phyloP scores from a whole-genome alignment of 495 filamentous ascomycete species.

The Poronia punctata region DNA sequence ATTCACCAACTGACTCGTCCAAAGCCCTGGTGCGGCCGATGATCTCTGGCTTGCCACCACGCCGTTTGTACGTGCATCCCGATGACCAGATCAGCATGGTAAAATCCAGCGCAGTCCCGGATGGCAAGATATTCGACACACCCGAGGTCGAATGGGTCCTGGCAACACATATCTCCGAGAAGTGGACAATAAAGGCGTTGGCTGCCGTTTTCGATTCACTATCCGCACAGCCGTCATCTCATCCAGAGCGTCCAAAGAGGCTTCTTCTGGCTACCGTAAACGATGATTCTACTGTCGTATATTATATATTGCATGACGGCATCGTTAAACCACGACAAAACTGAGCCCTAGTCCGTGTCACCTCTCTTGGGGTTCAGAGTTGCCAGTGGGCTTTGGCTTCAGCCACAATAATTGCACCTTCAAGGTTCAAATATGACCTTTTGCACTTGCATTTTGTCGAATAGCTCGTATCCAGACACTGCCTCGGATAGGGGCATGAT shows the following conservation, averaged over 20 bases:
- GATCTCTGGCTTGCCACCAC: conserved; percentile 82
- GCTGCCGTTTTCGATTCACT: conserved; percentile 76
- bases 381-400: background rate
- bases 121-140: conserved; percentile 34
- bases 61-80: conserved; percentile 81
- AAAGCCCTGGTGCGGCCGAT: conserved; percentile 51
- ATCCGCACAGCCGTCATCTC: conserved; percentile 37
- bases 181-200: conserved; percentile 71
- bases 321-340: conserved; percentile 96
- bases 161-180: conserved; percentile 73
- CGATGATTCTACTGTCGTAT: conserved; percentile 88
- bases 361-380: too few species aligned
- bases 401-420: background rate
- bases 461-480: conserved; percentile 83
- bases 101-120: conserved; percentile 41
- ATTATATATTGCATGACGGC: conserved; percentile 92
- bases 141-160: conserved; percentile 77
- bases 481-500: conserved; percentile 84
- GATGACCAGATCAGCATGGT: conserved; percentile 82
- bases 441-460: conserved; percentile 87
- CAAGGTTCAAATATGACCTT: conserved; percentile 62
- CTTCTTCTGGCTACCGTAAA: conserved; percentile 75
- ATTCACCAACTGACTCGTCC: conserved; percentile 30
- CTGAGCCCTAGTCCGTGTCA: conserved; percentile 40
- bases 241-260: conserved; percentile 54